A percentile compares a stretch with the other conserved stretches of the same genome.
Evolutionary conservation across 2,329 filamentous ascomycete species (phyloP).

Genomic region (Fusarium stilboides): DNA sequence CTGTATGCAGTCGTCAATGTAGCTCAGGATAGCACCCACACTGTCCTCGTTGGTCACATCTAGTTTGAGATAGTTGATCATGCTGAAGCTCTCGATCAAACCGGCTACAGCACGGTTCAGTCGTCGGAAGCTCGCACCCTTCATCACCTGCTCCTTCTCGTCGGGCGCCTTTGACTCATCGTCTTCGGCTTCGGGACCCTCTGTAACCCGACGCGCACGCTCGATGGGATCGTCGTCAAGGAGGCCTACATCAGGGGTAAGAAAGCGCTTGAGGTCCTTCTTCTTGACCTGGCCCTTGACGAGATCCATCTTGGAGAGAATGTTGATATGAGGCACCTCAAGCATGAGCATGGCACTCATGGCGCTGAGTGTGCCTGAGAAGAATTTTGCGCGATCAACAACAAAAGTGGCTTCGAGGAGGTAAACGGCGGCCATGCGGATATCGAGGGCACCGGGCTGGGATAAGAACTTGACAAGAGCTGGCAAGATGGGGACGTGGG

Average conservation of each 20-base stretch:
- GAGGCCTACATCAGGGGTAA: conserved; percentile 86
- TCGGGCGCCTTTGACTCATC: conserved; percentile 73
- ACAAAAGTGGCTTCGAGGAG: conserved; percentile 96
- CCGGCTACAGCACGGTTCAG: conserved; percentile 91
- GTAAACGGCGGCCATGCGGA: conserved; percentile 93
- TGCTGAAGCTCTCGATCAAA: conserved; percentile 96
- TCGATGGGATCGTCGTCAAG: conserved; percentile 84
- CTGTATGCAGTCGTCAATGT: conserved; percentile 95
- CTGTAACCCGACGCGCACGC: conserved; percentile 57
- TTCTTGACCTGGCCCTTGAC: conserved; percentile 90
- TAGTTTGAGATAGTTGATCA: conserved; percentile 94
- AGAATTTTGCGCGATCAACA: conserved; percentile 96
- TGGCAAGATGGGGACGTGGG: conserved; percentile 93
- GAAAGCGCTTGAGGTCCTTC: conserved; percentile 89
- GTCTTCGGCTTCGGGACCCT: conserved; percentile 61
- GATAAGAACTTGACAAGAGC: conserved; percentile 86
- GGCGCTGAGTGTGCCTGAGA: conserved; percentile 92
- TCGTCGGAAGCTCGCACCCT: conserved; percentile 83
- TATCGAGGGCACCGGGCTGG: conserved; percentile 83
- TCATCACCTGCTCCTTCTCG: conserved; percentile 80
- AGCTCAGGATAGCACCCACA: conserved; percentile 85
- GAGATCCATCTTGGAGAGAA: conserved; percentile 97
- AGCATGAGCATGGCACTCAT: conserved; percentile 99
- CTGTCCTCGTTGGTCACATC: conserved; percentile 95
- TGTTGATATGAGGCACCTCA: conserved; percentile 95